Conservation (phyloP, 2,329 filamentous ascomycete species). For the Thielaviopsis punctulata region DNA sequence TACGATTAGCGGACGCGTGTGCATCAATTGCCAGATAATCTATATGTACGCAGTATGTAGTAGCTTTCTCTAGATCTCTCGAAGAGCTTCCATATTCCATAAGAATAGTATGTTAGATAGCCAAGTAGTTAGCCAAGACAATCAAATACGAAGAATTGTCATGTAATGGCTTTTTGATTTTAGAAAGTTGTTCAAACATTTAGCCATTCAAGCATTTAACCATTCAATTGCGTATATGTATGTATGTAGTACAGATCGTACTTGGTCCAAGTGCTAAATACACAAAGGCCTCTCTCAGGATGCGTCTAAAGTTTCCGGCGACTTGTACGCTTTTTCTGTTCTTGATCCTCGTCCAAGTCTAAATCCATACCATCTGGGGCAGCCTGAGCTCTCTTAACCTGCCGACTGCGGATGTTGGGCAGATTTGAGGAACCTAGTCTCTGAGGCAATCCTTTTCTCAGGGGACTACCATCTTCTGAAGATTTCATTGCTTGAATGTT, state of each 20-base stretch:
- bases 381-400: slow-evolving; percentile 15
- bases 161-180: background rate
- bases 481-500: background rate
- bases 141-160: background rate
- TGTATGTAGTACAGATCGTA: too few relatives aligned
- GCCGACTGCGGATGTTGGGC: slow-evolving; percentile 2
- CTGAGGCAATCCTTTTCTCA: background rate
- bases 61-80: too few relatives aligned
- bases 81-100: too few relatives aligned
- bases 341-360: slow-evolving; percentile 31
- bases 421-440: background rate
- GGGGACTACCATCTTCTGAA: background rate
- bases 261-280: background rate
- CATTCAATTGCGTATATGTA: background rate
- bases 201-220: background rate
- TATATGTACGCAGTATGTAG: too few relatives aligned
- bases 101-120: too few relatives aligned
- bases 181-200: too few relatives aligned
- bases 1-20: too few relatives aligned
- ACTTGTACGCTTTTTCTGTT: slow-evolving; percentile 32
- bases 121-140: too few relatives aligned
- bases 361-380: slow-evolving; percentile 38
- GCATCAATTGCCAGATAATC: too few relatives aligned
- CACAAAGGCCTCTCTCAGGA: background rate
- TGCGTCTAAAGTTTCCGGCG: slow-evolving; percentile 33